Conservation (phyloP, 768 basidiomycete species). For the Lactarius quietus region DNA sequence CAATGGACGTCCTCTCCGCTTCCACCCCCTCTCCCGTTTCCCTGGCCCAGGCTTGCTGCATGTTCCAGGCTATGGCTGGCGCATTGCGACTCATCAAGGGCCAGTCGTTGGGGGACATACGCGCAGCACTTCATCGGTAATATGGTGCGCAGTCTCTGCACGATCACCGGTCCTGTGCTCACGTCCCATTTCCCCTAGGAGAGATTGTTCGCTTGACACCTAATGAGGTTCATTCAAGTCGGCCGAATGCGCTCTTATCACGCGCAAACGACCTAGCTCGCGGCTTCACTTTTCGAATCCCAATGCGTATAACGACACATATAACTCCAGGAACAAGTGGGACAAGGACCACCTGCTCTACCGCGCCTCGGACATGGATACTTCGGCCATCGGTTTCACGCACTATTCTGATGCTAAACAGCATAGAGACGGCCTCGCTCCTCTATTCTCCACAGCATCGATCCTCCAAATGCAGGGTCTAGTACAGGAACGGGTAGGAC, state of each 20-base stretch:
- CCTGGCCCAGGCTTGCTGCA: neutral
- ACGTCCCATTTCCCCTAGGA: neutral
- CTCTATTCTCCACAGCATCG: neutral
- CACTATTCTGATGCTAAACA: neutral
- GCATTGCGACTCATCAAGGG: neutral
- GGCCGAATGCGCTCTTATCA: neutral
- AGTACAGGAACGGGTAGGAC: neutral
- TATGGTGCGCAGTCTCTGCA: neutral
- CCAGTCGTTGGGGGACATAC: neutral
- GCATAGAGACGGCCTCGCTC: neutral
- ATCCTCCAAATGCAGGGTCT: conserved; percentile 3
- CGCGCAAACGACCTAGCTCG: neutral
- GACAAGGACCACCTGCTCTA: neutral
- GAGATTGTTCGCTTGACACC: neutral
- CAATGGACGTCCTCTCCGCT: neutral
- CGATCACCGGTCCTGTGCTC: neutral
- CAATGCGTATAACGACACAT: neutral
- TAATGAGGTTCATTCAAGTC: neutral
- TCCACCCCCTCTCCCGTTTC: too few species aligned
- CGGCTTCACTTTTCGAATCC: neutral
- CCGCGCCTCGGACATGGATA: conserved; percentile 6
- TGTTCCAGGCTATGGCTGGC: neutral
- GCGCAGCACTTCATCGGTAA: neutral
- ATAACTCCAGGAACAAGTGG: neutral
- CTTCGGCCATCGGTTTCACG: neutral